A percentile compares a stretch with the other conserved stretches of the same genome.
Conservation (phyloP, 73 alveolate genomes). For the Tetrahymena elliotti region DNA sequence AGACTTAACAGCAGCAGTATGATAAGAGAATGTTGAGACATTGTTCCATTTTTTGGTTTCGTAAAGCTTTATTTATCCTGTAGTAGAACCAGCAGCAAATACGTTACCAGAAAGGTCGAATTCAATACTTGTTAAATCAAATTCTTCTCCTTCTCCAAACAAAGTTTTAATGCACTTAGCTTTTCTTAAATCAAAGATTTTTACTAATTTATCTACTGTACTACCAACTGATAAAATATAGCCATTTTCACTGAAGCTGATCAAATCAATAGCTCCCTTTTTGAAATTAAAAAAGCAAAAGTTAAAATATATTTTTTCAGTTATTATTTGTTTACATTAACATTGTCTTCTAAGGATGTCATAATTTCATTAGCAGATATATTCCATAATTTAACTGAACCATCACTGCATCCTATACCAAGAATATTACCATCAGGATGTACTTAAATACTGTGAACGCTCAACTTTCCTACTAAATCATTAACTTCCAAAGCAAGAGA, state of each 20-base stretch:
- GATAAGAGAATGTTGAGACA: not conserved
- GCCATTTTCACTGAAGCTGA: not conserved
- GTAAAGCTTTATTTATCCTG: not conserved
- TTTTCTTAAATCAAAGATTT: not conserved
- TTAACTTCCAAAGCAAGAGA: not conserved
- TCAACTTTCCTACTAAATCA: conserved; percentile 18
- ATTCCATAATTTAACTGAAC: conserved; percentile 11
- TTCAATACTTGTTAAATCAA: not conserved
- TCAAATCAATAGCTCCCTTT: not conserved
- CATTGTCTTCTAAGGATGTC: not conserved
- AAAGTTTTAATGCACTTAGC: not conserved
- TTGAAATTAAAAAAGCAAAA: not conserved
- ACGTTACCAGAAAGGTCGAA: not conserved
- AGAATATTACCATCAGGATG: conserved; percentile 39
- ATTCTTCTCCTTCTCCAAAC: not conserved
- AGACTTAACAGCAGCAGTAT: not conserved
- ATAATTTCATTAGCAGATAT: not conserved
- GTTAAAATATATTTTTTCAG: not conserved
- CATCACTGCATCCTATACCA: conserved; percentile 21
- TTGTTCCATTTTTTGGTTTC: not conserved
- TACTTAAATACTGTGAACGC: conserved; percentile 1
- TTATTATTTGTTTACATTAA: not conserved
- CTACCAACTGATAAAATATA: not conserved
- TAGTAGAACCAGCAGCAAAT: not conserved
- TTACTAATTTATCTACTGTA: not conserved